Evolutionary conservation across 495 filamentous ascomycete genomes (phyloP), one percentile per base, ranked within the genome.

Genomic region (Hyaloscypha finlandica): DNA sequence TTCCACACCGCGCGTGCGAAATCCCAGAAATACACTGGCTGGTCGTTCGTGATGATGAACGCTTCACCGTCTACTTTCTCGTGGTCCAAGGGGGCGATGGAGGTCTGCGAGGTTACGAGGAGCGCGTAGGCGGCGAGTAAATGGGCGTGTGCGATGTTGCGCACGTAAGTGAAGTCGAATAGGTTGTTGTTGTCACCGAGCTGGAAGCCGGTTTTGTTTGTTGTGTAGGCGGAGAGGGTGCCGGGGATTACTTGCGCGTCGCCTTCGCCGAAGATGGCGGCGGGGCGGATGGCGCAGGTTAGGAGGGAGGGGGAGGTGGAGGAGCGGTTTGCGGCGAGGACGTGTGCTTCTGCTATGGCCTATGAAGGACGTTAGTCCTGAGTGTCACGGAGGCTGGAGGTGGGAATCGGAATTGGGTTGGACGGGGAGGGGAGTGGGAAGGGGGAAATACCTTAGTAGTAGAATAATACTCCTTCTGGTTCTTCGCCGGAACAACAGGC

Each of bases 21-120:
- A 74, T 99, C 96, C 94, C 94, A 99, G 83, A 99, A 99, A 74
- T 96, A 97, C 29, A 96, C 82, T 0, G 95, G 95, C 62, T 84
- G 81, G 73, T 91, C 94, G 76, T 99, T 98, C 66, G 95, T 98
- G 77, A 99, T 89, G 76, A 97, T 86, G 85, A 98, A 99, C 29
- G 90, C 90, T 77, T 98, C 93, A 48, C 95, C 95, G 74, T 97
- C 95, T 14, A 97, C 92, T 32, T 82, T 83, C 78, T 96, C 92
- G 73, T 88, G 79, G 75, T 91, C 88, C 30, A 94, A 81, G 11
- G 89, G 87, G 16, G 80, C 79, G 51, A 81, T 84, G 42, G 81
- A 77, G 51, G 85, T 76, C 33, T 82, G 77, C 61, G 86, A 78
- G 14, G 84, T 85, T 25, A 79, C 77, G 39, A 97, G 79, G 16